Evolutionary conservation across 1,139 yeast genomes (phyloP), one percentile per base, ranked within the genome.

Genomic region (Zygoascus meyerae): DNA sequence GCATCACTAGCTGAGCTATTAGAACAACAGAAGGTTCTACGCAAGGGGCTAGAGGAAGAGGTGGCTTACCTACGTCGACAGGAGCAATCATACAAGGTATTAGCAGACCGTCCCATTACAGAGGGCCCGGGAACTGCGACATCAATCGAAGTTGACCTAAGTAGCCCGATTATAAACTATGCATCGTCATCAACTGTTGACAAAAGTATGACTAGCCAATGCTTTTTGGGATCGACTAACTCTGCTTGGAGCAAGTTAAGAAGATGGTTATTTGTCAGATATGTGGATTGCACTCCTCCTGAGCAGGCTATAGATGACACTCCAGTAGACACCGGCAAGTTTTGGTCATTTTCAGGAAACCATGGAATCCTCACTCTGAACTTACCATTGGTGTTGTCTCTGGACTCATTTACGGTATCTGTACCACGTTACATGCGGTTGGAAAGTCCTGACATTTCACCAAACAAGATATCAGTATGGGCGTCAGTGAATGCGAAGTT

Each of bases 291-390:
- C 21, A 34, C 35, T 34, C 53, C 55, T 5, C 61, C 65, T 8
- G 58, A 54, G 30, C 56, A 52, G 30, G 66, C 65, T 2, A 53
- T 66, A 11, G 32, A 31, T 5, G 49, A 51, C 21, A 53, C 60
- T 2, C 58, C 56, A 2, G 49, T 52, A 15, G 52, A 56, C 11
- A 54, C 57, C 2, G 70, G 69, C 5, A 55, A 55, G 41, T 67
- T 70, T 50, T 67, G 71, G 71, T 63, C 70, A 18, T 59, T 67
- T 44, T 53, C 59, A 9, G 69, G 70, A 1, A 44, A 49, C 2
- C 34, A 47, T 11, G 70, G 69, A 9, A 53, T 48, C 7, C 51
- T 67, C 32, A 69, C 60, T 0, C 51, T 67, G 16, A 43, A 50
- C 8, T 52, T 67, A 31, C 60, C 66, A 1, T 51, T 54, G 5